Percentiles rank a stretch among this genome's conserved stretches.
These are phyloP conservation scores for Ophiostoma australiae DNA, from an alignment of 2,329 filamentous ascomycete genomes.

Conservation along the genomic window DNA sequence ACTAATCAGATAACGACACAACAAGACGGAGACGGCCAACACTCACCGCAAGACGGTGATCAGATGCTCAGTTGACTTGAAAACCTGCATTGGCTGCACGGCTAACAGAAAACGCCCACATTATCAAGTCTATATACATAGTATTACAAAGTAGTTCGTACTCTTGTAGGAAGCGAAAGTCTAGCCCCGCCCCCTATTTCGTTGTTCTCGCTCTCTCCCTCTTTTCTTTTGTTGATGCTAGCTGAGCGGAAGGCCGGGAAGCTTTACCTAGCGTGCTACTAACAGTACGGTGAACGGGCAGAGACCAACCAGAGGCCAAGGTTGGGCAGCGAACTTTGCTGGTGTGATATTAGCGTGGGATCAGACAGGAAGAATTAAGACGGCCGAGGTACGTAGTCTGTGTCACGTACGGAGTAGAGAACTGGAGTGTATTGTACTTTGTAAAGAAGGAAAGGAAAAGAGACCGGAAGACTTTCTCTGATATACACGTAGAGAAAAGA, in stretches of 20 bases:
- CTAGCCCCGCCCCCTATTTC: constrained; percentile 3
- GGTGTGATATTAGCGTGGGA: neutral
- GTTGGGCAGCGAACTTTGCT: constrained; percentile 4
- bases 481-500: no score
- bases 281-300: constrained; percentile 20
- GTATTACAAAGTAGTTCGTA: no score
- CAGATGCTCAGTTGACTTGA: neutral
- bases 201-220: neutral
- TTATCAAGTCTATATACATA: neutral
- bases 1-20: neutral
- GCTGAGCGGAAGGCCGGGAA: constrained; percentile 20
- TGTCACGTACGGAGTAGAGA: neutral
- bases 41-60: constrained; percentile 1
- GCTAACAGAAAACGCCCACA: neutral
- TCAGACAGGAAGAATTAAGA: constrained; percentile 7
- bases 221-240: constrained; percentile 14
- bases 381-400: neutral
- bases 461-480: neutral
- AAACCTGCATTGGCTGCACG: neutral
- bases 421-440: neutral
- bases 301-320: neutral
- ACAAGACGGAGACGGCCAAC: neutral
- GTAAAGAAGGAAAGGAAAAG: neutral
- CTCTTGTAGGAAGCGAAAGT: neutral
- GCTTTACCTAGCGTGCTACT: constrained; percentile 20